phyloP scores from a whole-genome alignment of 805 yeast genomes.

The Priceomyces haplophilus region DNA sequence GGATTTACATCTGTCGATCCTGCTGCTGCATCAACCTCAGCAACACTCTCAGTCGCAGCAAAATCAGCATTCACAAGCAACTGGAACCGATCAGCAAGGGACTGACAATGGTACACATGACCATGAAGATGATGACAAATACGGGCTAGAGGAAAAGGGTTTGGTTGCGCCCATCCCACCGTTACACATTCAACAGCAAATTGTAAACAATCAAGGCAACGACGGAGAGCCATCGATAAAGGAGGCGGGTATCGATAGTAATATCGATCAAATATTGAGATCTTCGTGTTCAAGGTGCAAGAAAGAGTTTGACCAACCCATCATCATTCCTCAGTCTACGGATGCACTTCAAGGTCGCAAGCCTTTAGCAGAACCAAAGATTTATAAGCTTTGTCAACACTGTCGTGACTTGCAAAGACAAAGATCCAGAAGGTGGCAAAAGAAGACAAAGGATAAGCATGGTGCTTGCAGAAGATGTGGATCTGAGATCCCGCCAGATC shows the following conservation, averaged over 20 bases:
- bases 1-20: slow-evolving; percentile 13
- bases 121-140: not conserved
- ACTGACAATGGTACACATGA: slow-evolving; percentile 1
- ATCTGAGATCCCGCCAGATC: slow-evolving; percentile 47
- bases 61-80: slow-evolving; percentile 13
- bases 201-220: slow-evolving; percentile 17
- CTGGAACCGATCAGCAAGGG: slow-evolving; percentile 7
- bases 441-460: slow-evolving; percentile 52
- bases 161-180: slow-evolving; percentile 40
- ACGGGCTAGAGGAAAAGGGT: slow-evolving; percentile 9
- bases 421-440: slow-evolving; percentile 63
- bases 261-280: slow-evolving; percentile 27
- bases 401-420: slow-evolving; percentile 64
- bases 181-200: slow-evolving; percentile 41
- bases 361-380: slow-evolving; percentile 38
- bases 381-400: slow-evolving; percentile 57
- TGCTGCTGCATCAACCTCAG: slow-evolving; percentile 11
- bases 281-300: slow-evolving; percentile 56
- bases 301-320: slow-evolving; percentile 50
- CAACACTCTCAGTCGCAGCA: slow-evolving; percentile 13
- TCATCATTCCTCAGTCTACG: slow-evolving; percentile 28
- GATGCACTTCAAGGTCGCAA: slow-evolving; percentile 18
- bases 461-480: slow-evolving; percentile 71
- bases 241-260: slow-evolving; percentile 2
- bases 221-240: slow-evolving; percentile 2